Evolutionary conservation across 768 basidiomycete species (phyloP), one percentile per base, ranked within the genome.

Genomic region (Solioccasus polychromus): DNA sequence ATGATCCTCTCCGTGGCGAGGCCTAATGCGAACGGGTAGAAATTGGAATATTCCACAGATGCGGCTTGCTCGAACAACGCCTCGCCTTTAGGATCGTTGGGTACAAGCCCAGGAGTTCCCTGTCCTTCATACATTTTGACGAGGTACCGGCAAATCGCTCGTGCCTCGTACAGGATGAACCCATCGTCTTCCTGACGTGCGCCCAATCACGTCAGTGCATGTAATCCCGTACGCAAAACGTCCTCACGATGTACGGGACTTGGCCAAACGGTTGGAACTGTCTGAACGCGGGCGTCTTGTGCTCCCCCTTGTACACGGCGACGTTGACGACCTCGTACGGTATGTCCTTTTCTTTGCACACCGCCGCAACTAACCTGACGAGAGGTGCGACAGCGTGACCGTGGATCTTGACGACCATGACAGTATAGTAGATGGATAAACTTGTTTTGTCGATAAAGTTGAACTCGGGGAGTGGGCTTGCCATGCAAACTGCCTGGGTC

Each of bases 1-100:
- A 75, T 69, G n/a, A 80, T 54, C 50, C 70, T 72, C 60, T 87
- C 82, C 4, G 42, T 48, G 7, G 71, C 66, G 5, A 79, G 61
- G 2, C 60, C 64, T 14, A 56, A 42, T 0, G 74, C 82, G 45
- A 58, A 69, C 0, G 72, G 61, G 41, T 85, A 72, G 49, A 85
- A 87, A 57, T 81, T 59, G 14, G 39, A 44, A 39, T 36, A 35
- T 30, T 61, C 56, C 31, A 61, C 29, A 1, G 59, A 61, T 18
- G 48, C 47, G 3, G 51, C 59, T 31, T 61, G 56, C 37, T 63
- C 51, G 17, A 63, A 64, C 5, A 52, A 19, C 10, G 51, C 56
- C 23, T 45, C 53, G 30, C 10, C 25, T 32, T 47, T 20, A 17
- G 44, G 44, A 24, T 61, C 53, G 0, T n/a, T 48, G 22, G 50